These are phyloP conservation scores for Pseudopyricularia cyperi DNA, from an alignment of 2,329 filamentous ascomycete species.

Conservation along the genomic window DNA sequence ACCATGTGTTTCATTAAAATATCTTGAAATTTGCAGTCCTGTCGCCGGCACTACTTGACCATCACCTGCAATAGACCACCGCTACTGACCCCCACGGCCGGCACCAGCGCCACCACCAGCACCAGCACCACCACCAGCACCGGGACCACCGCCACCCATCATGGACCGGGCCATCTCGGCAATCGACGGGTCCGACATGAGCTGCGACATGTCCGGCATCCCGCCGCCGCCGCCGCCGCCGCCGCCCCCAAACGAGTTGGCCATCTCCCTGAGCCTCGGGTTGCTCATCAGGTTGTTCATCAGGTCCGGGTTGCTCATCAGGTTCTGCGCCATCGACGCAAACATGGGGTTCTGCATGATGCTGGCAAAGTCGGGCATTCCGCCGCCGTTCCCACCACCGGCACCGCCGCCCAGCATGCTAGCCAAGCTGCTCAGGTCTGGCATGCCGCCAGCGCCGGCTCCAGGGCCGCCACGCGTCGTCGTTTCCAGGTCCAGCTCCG, in stretches of 20 bases:
- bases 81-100: conserved; percentile 4
- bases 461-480: neutral
- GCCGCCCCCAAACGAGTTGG: conserved; percentile 59
- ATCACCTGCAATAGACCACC: neutral
- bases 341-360: conserved; percentile 99
- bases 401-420: conserved; percentile 49
- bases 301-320: conserved; percentile 94
- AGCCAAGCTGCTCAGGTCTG: conserved; percentile 57
- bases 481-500: conserved; percentile 52
- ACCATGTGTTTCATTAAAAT: too few relatives aligned
- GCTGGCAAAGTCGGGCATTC: conserved; percentile 75
- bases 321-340: conserved; percentile 86
- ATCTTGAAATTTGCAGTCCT: neutral
- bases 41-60: neutral
- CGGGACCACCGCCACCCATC: conserved; percentile 26
- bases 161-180: conserved; percentile 61
- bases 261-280: conserved; percentile 78
- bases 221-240: conserved; percentile 67
- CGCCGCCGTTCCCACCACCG: conserved; percentile 50
- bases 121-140: conserved; percentile 10
- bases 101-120: too few relatives aligned
- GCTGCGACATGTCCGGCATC: conserved; percentile 71
- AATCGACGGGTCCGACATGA: conserved; percentile 89
- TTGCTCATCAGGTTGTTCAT: conserved; percentile 92
- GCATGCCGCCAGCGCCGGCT: conserved; percentile 49